Percentiles rank a stretch among this genome's conserved stretches.
Conservation (phyloP, 495 filamentous ascomycete genomes). For the Hyaloscypha bicolor region DNA sequence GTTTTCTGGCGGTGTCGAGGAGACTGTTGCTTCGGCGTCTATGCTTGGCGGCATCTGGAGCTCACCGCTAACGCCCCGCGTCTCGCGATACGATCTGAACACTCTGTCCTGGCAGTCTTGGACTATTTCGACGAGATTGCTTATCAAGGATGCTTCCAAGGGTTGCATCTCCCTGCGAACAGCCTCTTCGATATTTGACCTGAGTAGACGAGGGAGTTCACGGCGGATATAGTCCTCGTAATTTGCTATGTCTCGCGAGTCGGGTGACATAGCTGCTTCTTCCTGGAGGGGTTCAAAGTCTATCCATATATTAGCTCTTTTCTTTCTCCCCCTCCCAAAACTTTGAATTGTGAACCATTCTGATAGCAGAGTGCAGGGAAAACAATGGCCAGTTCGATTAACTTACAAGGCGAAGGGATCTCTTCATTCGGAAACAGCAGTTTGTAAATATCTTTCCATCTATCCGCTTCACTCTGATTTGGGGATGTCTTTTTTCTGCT, state of each 20-base stretch:
- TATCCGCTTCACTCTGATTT: conserved; percentile 20
- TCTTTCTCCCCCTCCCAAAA: no score
- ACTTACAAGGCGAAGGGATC: conserved; percentile 22
- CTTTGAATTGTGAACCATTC: no score
- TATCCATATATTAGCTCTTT: background rate
- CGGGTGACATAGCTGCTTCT: conserved; percentile 12
- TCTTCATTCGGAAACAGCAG: conserved; percentile 21
- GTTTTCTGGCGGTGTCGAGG: no score
- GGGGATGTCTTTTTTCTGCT: conserved; percentile 19
- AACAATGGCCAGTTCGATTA: no score
- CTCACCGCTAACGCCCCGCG: no score
- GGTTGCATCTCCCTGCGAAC: conserved; percentile 19
- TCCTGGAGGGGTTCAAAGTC: conserved; percentile 21
- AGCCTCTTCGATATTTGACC: conserved; percentile 6
- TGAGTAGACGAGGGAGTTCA: conserved; percentile 17
- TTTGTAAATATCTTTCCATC: conserved; percentile 25
- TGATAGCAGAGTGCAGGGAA: no score
- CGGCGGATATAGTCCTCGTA: conserved; percentile 25
- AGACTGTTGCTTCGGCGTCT: no score
- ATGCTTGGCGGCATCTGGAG: no score
- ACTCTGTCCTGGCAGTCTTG: conserved; percentile 24
- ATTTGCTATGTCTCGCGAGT: conserved; percentile 15
- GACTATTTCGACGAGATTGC: conserved; percentile 14
- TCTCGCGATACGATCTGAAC: no score
- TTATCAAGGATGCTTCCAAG: conserved; percentile 12